Evolutionary conservation across 805 yeast genomes (phyloP).

Genomic region (Monosporozyma unispora): DNA sequence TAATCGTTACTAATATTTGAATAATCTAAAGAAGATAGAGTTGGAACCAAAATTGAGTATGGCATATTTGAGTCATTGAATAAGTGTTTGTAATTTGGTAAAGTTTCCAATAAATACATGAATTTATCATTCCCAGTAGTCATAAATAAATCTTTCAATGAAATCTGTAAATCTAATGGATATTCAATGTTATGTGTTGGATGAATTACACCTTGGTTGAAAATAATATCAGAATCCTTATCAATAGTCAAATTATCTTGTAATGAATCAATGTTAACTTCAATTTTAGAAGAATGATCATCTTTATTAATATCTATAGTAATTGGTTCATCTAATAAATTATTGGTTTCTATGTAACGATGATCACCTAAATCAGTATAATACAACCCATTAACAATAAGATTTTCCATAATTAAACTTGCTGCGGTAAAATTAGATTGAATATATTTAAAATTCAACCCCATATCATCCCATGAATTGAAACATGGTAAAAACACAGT

Average conservation of each 20-base stretch:
- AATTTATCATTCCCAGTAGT: slow-evolving; percentile 44
- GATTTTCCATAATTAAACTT: slow-evolving; percentile 43
- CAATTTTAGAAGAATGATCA: slow-evolving; percentile 5
- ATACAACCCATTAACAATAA: slow-evolving; percentile 52
- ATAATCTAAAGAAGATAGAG: slow-evolving; percentile 43
- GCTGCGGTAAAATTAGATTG: slow-evolving; percentile 43
- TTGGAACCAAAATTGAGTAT: slow-evolving; percentile 68
- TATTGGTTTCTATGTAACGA: slow-evolving; percentile 20
- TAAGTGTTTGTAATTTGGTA: slow-evolving; percentile 36
- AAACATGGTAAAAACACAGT: slow-evolving; percentile 74
- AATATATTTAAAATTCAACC: slow-evolving; percentile 51
- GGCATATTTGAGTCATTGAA: slow-evolving; percentile 30
- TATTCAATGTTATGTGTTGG: slow-evolving; percentile 48
- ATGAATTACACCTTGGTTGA: slow-evolving; percentile 79
- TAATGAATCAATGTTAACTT: slow-evolving; percentile 14
- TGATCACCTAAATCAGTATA: slow-evolving; percentile 51
- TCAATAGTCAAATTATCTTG: slow-evolving; percentile 16
- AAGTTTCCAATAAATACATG: slow-evolving; percentile 37
- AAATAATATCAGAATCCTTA: slow-evolving; percentile 55
- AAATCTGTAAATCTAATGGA: slow-evolving; percentile 48
- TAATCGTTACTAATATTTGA: slow-evolving; percentile 41
- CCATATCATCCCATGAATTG: slow-evolving; percentile 57
- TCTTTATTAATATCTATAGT: slow-evolving; percentile 2
- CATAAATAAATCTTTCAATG: slow-evolving; percentile 45
- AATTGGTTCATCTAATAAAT: slow-evolving; percentile 21